Evolutionary conservation across 495 filamentous ascomycete genomes (phyloP).

Genomic region (Penicillium antarcticum): DNA sequence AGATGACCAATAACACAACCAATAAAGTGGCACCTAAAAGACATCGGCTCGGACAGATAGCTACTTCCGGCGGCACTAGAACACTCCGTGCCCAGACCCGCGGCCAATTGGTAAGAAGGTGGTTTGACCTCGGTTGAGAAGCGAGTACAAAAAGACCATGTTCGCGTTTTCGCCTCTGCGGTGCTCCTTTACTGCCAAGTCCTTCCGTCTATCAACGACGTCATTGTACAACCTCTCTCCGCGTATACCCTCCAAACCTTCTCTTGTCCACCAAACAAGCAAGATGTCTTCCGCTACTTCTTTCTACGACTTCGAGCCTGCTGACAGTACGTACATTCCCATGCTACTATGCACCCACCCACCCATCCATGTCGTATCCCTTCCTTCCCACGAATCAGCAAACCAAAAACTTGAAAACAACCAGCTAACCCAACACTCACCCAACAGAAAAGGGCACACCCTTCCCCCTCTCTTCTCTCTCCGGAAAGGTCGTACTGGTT

Average conservation of each 20-base stretch:
- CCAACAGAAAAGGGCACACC: constrained; percentile 68
- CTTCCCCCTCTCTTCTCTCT: constrained; percentile 63
- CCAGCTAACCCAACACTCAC: constrained; percentile 8
- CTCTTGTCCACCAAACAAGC: constrained; percentile 5
- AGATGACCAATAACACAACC: no score
- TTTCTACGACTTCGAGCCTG: constrained; percentile 89
- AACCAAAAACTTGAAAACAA: not conserved
- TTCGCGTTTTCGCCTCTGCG: not conserved
- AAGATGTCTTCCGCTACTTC: constrained; percentile 85
- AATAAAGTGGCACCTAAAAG: no score
- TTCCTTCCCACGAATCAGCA: not conserved
- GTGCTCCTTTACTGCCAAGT: not conserved
- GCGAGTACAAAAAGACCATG: constrained; percentile 4
- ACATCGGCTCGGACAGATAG: not conserved
- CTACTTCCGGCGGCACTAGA: not conserved
- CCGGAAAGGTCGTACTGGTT: constrained; percentile 88
- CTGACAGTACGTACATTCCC: constrained; percentile 60
- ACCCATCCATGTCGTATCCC: not conserved
- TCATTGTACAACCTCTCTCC: not conserved
- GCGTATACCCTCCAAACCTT: not conserved
- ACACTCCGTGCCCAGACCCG: constrained; percentile 1
- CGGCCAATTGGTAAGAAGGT: constrained; percentile 7
- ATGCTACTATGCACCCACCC: not conserved
- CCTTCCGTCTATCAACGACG: constrained; percentile 1
- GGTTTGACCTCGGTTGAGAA: not conserved